Evolutionary conservation across 2,329 filamentous ascomycete species (phyloP), one percentile per base, ranked within the genome.

Genomic region (Aciculosporium take): DNA sequence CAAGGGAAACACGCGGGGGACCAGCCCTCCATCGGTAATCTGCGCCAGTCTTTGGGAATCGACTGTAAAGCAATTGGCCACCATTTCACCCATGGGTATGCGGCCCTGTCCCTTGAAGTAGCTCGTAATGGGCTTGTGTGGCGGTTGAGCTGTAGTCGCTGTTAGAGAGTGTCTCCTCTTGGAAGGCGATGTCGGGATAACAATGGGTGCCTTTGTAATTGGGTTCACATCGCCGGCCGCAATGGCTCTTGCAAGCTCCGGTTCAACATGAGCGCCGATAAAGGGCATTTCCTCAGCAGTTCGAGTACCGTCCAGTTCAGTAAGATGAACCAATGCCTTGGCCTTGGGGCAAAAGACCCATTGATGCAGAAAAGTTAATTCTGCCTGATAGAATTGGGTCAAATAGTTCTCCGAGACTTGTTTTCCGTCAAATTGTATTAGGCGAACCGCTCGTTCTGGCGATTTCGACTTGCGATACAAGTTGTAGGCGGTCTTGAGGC

Each of bases 301-400:
- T 18, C 86, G 58, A 4, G 74, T 74, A 5, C 71, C 64, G 1
- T 76, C 73, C 0, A 81, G 71, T 12, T 76, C 68, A 1, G 79
- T 91, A 44, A 94, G 68, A 45, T 86, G 79, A 31, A 94, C 83
- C 34, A 96, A 62, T 46, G 76, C 66, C 44, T 79, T 69, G 32
- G 72, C 69, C 29, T 69, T 65, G 0, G 89, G 87, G 56, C 89
- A 96, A 58, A 84, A 98, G 3, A 96, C 89, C 62, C 91, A 84
- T 63, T 95, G 91, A 54, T 96, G 84, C 15, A 95, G 64, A 54
- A 98, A 98, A 0, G 91, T 96, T 50, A 84, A 67, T 59, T 98
- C 91, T 0, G 91, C 91, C 56, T 89, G 80, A 46, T 76, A 74
- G 57, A 96, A 98, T 17, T 75, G 69, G 7, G 83, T 76, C 23